A percentile compares a stretch with the other conserved stretches of the same genome.
Evolutionary conservation across 129 eudicot species (phyloP).

Genomic region (carrot (Daucus carota)): DH1_v3.0 NC_030381.2:43271501-43272000

Average conservation of each 20-base stretch:
- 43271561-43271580: not conserved
- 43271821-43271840: slow-evolving; percentile 58
- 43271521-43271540: slow-evolving; percentile 17
- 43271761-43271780: slow-evolving; percentile 45
- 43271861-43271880: slow-evolving; percentile 30
- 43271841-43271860: slow-evolving; percentile 43
- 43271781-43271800: slow-evolving; percentile 47
- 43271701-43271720: slow-evolving; percentile 44
- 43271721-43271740: slow-evolving; percentile 35
- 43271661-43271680: slow-evolving; percentile 23
- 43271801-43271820: slow-evolving; percentile 38
- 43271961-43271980: not conserved
- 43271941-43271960: not conserved
- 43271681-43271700: slow-evolving; percentile 21
- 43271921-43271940: not conserved
- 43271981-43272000: slow-evolving; percentile 24
- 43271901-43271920: slow-evolving; percentile 32
- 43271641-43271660: slow-evolving; percentile 26
- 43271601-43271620: slow-evolving; percentile 12
- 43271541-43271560: slow-evolving; percentile 6
- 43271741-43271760: slow-evolving; percentile 26
- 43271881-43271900: slow-evolving; percentile 39
- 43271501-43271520: slow-evolving; percentile 29
- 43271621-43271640: not conserved
- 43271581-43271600: slow-evolving; percentile 12